Evolutionary conservation across 73 alveolate genomes (phyloP).

Genomic region (Paramecium sexaurelia): DNA sequence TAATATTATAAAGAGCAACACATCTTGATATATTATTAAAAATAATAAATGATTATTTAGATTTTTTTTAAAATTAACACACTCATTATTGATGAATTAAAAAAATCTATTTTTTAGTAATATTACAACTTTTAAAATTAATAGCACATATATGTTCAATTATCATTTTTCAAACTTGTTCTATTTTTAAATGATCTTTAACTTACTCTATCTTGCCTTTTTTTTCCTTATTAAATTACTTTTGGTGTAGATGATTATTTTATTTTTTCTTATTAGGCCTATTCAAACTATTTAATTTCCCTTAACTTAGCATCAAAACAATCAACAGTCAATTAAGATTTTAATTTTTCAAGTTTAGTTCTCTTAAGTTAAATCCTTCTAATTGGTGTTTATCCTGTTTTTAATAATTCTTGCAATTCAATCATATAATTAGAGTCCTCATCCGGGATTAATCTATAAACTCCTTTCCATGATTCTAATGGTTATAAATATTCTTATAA

Average conservation of each 20-base stretch:
- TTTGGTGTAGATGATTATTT: not conserved
- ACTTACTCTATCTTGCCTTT: not conserved
- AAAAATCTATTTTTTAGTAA: too few species aligned
- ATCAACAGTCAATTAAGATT: not conserved
- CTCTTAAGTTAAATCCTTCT: not conserved
- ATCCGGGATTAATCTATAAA: not conserved
- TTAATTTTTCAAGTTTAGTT: not conserved
- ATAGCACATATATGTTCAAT: not conserved
- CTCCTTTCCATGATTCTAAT: not conserved
- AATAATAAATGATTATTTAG: too few species aligned
- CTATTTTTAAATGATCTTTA: not conserved
- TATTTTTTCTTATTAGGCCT: not conserved
- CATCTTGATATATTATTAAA: too few species aligned
- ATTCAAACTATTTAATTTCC: not conserved
- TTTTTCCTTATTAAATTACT: not conserved
- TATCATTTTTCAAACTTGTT: not conserved
- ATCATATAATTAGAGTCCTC: conserved; percentile 9
- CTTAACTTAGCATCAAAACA: not conserved
- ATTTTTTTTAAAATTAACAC: too few species aligned
- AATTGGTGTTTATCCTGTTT: conserved; percentile 10
- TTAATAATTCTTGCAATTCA: not conserved
- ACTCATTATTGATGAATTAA: too few species aligned
- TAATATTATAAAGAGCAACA: too few species aligned
- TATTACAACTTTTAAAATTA: too few species aligned
- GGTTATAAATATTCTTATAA: not conserved